Conservation (phyloP, 495 filamentous ascomycete species). For the Penicillium goetzii region DNA sequence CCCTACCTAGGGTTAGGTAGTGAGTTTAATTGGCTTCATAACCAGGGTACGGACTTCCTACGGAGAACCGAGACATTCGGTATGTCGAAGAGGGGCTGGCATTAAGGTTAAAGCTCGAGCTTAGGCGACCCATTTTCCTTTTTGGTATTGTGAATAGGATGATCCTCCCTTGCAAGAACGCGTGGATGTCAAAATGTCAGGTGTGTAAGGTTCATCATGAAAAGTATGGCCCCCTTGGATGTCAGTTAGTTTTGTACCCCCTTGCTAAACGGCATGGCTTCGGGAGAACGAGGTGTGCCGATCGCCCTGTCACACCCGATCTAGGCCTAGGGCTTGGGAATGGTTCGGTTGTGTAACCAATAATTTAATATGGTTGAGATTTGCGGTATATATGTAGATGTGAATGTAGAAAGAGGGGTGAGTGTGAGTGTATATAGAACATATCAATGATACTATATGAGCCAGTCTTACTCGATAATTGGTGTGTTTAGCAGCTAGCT, state of each 20-base stretch:
- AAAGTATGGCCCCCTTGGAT: background rate
- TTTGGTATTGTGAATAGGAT: background rate
- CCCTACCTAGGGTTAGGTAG: background rate
- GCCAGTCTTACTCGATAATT: background rate
- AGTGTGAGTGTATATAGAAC: too few relatives aligned
- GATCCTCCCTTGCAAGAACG: conserved; percentile 4
- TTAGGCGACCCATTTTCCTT: background rate
- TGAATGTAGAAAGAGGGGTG: background rate
- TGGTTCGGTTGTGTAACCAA: background rate
- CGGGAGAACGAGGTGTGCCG: conserved; percentile 1
- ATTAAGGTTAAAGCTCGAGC: conserved; percentile 1
- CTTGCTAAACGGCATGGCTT: background rate
- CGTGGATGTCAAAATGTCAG: conserved; percentile 26
- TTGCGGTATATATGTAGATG: background rate
- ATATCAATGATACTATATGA: too few relatives aligned
- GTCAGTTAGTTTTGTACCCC: background rate
- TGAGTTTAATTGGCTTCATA: too few relatives aligned
- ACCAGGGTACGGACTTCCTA: too few relatives aligned
- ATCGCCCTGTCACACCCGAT: conserved; percentile 7
- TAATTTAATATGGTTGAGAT: background rate
- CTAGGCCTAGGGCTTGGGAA: background rate
- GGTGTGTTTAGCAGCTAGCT: too few relatives aligned
- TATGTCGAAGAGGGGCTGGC: background rate
- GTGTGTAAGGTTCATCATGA: conserved; percentile 22
- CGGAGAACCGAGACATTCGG: too few relatives aligned